These are phyloP conservation scores for Citrus mangshanensis DNA, from an alignment of 345 rosid genomes.

Conservation along the genomic window DNA sequence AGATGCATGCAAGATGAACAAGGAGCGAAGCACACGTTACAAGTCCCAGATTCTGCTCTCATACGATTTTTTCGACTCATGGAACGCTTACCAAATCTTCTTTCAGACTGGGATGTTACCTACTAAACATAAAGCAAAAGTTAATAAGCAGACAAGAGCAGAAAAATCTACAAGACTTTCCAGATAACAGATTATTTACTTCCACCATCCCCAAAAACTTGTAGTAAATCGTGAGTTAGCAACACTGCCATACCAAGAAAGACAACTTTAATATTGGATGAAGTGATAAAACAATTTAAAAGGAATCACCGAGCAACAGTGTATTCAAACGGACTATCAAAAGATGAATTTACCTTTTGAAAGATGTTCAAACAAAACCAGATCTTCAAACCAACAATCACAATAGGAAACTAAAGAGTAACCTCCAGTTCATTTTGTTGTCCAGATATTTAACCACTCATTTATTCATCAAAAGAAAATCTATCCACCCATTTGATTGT, in stretches of 20 bases:
- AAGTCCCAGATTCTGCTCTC: constrained; percentile 68
- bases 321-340: neutral
- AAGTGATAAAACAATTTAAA: neutral
- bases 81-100: constrained; percentile 35
- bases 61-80: constrained; percentile 42
- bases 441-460: neutral
- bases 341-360: neutral
- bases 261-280: neutral
- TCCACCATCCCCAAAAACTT: neutral
- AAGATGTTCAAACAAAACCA: neutral
- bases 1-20: constrained; percentile 84
- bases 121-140: constrained; percentile 21
- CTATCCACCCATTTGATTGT: neutral
- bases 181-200: neutral
- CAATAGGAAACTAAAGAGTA: neutral
- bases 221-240: neutral
- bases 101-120: constrained; percentile 36
- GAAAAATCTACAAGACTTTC: neutral
- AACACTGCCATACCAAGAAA: neutral
- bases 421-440: neutral
- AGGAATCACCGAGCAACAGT: neutral
- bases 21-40: constrained; percentile 77
- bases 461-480: neutral
- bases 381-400: neutral
- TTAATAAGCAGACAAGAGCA: constrained; percentile 4